Base-by-base conservation (phyloP, 352 stramenopile genomes). In the Nothophytophthora sp. region DNA sequence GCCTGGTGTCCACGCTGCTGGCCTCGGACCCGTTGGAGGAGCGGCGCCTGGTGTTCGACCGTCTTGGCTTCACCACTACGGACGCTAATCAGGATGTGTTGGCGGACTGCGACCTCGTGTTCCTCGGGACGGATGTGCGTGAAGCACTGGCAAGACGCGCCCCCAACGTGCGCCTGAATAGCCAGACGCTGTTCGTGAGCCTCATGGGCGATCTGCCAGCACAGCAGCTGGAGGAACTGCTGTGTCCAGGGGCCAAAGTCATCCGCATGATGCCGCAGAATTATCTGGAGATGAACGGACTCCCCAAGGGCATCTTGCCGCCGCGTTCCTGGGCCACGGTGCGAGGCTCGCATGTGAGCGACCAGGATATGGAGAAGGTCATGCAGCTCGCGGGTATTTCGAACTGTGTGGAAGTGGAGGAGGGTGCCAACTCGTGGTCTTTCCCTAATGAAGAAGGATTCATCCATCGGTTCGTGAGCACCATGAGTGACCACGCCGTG, bases 201-300 rank as follows among this genome's bases (percentile, higher is more conserved):
- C 65, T 90, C 40, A 86, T 86, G 76, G 76, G 71, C n/a, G 76
- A 88, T 30, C 51, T 87, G 32, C 67, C 71, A 5, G 63, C 76
- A 0, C 60, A 73, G 12, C 63, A 88, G 50, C 55, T 90, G 5
- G 79, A 86, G 51, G 33, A 63, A 5, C 59, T 90, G 32, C 57
- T 90, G 34, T 76, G 70, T 41, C 79, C 79, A 0, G 74, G 76
- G 8, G 79, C 79, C 23, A 86, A 83, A 47, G 79, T 90, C 40
- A 86, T 90, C 42, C 79, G 76, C 40, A 82, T 90, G 66, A 88
- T 90, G 73, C 74, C 79, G 25, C 66, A 85, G 42, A 75, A 51
- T 16, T 76, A 85, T 29, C 51, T 86, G 37, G 76, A 88, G 46
- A 61, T 54, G 27, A 63, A 69, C n/a, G 79, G 76, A 1, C 50